Conservation (phyloP, 306 rosid species). For the Ormosia semicastrata region DNA sequence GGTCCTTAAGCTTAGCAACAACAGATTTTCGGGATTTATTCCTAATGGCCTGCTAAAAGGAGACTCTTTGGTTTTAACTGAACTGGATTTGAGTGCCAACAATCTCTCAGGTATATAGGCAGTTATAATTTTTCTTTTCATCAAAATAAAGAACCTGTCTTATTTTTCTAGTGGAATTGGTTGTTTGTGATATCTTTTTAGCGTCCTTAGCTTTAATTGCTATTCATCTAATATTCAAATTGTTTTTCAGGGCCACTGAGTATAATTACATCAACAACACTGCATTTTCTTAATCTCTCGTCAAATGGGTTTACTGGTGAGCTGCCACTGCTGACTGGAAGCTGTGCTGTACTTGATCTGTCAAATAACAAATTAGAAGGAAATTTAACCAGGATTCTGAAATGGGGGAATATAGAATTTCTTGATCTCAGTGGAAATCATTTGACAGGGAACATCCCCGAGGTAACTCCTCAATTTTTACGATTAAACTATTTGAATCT, state of each 20-base stretch:
- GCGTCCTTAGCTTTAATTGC: background rate
- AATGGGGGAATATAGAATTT: conserved; percentile 90
- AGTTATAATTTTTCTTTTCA: conserved; percentile 3
- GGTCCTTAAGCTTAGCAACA: conserved; percentile 90
- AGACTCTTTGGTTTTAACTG: conserved; percentile 77
- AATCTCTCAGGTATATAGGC: conserved; percentile 78
- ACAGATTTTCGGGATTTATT: conserved; percentile 76
- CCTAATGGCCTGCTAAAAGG: conserved; percentile 83
- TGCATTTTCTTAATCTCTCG: conserved; percentile 71
- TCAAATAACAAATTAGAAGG: conserved; percentile 82
- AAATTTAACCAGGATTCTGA: conserved; percentile 70
- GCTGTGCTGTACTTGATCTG: conserved; percentile 87
- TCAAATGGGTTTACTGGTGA: conserved; percentile 71
- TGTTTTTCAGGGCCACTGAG: conserved; percentile 73
- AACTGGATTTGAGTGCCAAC: conserved; percentile 95
- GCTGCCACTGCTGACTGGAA: conserved; percentile 89
- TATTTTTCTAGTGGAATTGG: conserved; percentile 1
- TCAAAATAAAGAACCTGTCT: background rate
- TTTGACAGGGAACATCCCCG: conserved; percentile 77
- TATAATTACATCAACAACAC: conserved; percentile 69
- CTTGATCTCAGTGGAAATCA: conserved; percentile 88
- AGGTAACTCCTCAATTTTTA: conserved; percentile 78
- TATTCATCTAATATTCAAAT: conserved; percentile 29
- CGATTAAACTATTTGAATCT: conserved; percentile 76
- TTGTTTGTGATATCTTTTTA: background rate